Evolutionary conservation across 805 yeast genomes (phyloP).

Genomic region (Candida piceae): DNA sequence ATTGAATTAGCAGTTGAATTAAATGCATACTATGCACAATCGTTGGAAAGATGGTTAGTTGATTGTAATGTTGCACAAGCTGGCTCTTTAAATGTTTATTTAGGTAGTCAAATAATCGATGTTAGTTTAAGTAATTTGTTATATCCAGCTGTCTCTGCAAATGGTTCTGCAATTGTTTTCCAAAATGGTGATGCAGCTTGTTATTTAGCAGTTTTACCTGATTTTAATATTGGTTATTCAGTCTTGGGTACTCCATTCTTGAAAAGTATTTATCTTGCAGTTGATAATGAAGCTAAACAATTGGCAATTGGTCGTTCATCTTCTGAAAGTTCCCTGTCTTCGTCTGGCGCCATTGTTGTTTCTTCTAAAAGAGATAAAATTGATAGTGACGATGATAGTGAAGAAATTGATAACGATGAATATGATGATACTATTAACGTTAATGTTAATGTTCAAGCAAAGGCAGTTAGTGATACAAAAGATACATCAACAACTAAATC

Average conservation of each 20-base stretch:
- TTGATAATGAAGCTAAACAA: constrained; percentile 52
- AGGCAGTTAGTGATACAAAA: not conserved
- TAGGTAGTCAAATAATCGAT: constrained; percentile 47
- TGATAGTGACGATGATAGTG: not conserved
- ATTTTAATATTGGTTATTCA: constrained; percentile 41
- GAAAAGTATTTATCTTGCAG: constrained; percentile 49
- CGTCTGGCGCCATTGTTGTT: not conserved
- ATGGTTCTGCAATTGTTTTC: constrained; percentile 38
- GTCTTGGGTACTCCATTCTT: constrained; percentile 58
- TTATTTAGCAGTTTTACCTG: constrained; percentile 45
- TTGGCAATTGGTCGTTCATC: constrained; percentile 48
- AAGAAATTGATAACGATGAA: not conserved
- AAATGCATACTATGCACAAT: constrained; percentile 54
- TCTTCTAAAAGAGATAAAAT: not conserved
- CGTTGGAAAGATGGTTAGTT: constrained; percentile 52
- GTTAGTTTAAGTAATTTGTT: constrained; percentile 44
- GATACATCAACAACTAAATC: not conserved
- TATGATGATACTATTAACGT: not conserved
- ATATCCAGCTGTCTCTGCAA: constrained; percentile 32
- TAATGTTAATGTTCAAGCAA: not conserved
- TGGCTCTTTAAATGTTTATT: constrained; percentile 47
- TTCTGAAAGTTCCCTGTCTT: not conserved
- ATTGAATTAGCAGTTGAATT: constrained; percentile 64
- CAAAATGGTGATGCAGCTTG: constrained; percentile 56
- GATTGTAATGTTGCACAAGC: constrained; percentile 48